Base-by-base conservation (phyloP, 2,329 filamentous ascomycete species). In the Phyllosticta citribraziliensis region DNA sequence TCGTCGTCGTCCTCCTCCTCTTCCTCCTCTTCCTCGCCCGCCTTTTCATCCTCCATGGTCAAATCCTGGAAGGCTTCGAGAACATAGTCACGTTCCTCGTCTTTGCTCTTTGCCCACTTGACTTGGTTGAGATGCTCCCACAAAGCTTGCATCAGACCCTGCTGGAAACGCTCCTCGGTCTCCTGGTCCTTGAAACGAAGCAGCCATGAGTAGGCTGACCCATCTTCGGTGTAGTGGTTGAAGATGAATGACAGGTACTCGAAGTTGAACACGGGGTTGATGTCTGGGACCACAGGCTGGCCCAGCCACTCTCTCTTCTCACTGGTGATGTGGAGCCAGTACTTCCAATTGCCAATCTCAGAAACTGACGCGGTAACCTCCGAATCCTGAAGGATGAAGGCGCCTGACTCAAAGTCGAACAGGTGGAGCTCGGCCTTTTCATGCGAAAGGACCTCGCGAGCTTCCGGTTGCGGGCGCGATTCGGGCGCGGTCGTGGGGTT, bases 231-330 rank as follows among this genome's bases (percentile, higher is more conserved):
- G 72, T 96, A 97, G 72, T 97, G 91, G 70, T 99, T 99, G 82
- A 99, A 99, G 70, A 99, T 97, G 73, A 97, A 97, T 0, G 93
- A 97, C n/a, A 96, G 81, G 69, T 93, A 97, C 73, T 99, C 94
- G 66, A 97, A 97, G 76, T 97, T 97, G 80, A 97, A 99, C 20
- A 99, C 92, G 0, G 94, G 94, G 68, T 97, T 97, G 74, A 97
- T 91, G 67, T 99, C 94, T 6, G 90, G 88, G 30, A 91, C 80
- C 30, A 99, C 85, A 2, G 88, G 83, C 65, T 96, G 89, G 22
- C 91, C 91, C 2, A 99, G 79, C 90, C 91, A 97, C 59, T 92
- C 86, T 69, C 85, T 86, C 35, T 89, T 84, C 50, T 84, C 80
- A 64, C 88, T 87, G 52, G 84, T 83, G 60, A 97, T 87, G 70